A percentile compares a stretch with the other conserved stretches of the same genome.
Conservation (phyloP, 768 basidiomycete genomes). For the Boletales sp. region DNA sequence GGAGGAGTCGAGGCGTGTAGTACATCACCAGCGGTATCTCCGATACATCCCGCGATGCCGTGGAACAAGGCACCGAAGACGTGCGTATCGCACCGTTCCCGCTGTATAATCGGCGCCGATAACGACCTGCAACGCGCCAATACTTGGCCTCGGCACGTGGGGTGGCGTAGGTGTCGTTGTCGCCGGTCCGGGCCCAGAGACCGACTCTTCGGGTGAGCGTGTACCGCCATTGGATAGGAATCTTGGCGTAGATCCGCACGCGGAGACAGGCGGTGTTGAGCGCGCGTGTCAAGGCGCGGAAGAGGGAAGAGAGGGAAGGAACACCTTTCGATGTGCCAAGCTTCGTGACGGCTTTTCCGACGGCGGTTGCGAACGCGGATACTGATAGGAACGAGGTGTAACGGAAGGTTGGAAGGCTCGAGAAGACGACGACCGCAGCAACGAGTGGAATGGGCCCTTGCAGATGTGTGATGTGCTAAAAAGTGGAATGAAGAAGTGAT, state of each 20-base stretch:
- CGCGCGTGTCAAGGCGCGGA: slow-evolving; percentile 8
- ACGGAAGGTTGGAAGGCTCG: slow-evolving; percentile 7
- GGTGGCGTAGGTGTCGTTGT: slow-evolving; percentile 20
- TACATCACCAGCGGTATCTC: slow-evolving; percentile 28
- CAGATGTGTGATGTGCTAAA: slow-evolving; percentile 5
- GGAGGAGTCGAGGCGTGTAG: slow-evolving; percentile 38
- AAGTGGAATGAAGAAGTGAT: not conserved
- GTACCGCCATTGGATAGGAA: slow-evolving; percentile 9
- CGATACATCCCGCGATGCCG: slow-evolving; percentile 2
- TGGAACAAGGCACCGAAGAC: not conserved
- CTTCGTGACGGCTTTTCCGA: slow-evolving; percentile 6
- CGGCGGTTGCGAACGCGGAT: not conserved
- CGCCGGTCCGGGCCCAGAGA: not conserved
- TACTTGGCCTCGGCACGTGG: slow-evolving; percentile 27
- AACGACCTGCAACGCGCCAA: slow-evolving; percentile 29
- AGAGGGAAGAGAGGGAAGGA: slow-evolving; percentile 4
- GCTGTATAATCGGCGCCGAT: slow-evolving; percentile 24
- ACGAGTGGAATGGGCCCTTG: slow-evolving; percentile 2
- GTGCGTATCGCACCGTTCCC: slow-evolving; percentile 7
- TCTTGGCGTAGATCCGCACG: slow-evolving; percentile 6
- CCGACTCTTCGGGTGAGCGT: not conserved
- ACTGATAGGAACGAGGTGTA: not conserved
- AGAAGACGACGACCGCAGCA: slow-evolving; percentile 8
- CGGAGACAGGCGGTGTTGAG: slow-evolving; percentile 17
- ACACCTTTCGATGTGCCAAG: not conserved